Percentiles rank a stretch among this genome's conserved stretches.
These are phyloP conservation scores for Beauveria varroae DNA, from an alignment of 2,329 filamentous ascomycete genomes.

Conservation along the genomic window DNA sequence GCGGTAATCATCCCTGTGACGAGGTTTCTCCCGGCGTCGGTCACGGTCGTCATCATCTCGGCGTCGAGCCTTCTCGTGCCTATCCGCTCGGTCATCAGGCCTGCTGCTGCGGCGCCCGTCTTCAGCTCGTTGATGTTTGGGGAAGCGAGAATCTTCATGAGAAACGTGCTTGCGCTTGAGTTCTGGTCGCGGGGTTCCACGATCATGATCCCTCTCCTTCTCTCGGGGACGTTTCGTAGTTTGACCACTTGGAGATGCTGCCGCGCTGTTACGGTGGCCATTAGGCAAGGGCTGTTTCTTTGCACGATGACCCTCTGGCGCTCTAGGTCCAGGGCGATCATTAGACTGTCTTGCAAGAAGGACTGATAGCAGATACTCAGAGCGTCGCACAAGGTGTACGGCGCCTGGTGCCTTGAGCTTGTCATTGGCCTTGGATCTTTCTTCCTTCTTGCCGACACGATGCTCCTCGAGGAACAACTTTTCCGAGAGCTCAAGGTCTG, in stretches of 20 bases:
- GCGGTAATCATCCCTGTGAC: constrained; percentile 19
- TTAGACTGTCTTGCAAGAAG: constrained; percentile 77
- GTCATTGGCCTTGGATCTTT: constrained; percentile 70
- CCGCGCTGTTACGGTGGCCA: constrained; percentile 55
- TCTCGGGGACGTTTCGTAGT: constrained; percentile 37
- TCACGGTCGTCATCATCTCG: constrained; percentile 22
- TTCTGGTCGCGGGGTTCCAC: constrained; percentile 44
- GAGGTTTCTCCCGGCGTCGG: constrained; percentile 16
- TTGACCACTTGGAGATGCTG: constrained; percentile 63
- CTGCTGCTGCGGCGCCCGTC: constrained; percentile 32
- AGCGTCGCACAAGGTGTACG: constrained; percentile 88
- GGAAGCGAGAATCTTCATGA: constrained; percentile 35
- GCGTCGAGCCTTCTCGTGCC: constrained; percentile 22
- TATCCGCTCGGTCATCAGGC: constrained; percentile 30
- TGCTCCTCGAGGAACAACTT: constrained; percentile 97
- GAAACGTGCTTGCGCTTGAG: constrained; percentile 54
- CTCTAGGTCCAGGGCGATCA: constrained; percentile 67
- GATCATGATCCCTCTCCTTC: constrained; percentile 43
- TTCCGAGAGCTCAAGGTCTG: constrained; percentile 74
- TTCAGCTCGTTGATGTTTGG: constrained; percentile 36
- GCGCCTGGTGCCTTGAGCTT: constrained; percentile 91
- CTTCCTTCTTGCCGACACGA: constrained; percentile 95
- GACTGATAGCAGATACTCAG: constrained; percentile 93
- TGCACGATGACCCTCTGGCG: constrained; percentile 88
- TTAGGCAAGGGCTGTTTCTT: constrained; percentile 60